phyloP scores from a whole-genome alignment of 441 rosid species.

The Biscutella laevigata region DNA sequence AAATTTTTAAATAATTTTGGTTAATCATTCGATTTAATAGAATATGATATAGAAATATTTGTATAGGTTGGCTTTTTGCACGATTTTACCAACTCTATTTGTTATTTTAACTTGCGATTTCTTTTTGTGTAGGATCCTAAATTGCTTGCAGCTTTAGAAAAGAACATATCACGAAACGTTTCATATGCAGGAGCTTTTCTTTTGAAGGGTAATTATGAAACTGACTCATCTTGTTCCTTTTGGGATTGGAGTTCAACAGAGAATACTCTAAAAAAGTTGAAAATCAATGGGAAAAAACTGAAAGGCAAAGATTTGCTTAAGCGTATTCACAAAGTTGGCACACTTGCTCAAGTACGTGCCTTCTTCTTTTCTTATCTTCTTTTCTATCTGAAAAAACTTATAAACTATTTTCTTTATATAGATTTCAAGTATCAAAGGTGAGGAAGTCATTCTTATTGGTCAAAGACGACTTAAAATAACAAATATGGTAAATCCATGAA shows the following conservation, averaged over 20 bases:
- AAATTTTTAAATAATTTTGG: too few relatives aligned
- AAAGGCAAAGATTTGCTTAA: slow-evolving; percentile 71
- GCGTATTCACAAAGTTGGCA: slow-evolving; percentile 88
- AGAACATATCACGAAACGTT: slow-evolving; percentile 67
- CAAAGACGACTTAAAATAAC: slow-evolving; percentile 70
- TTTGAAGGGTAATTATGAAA: slow-evolving; percentile 65
- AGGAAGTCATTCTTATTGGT: slow-evolving; percentile 82
- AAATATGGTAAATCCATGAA: slow-evolving; percentile 55
- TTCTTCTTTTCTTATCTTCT: not conserved
- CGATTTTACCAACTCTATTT: too few relatives aligned
- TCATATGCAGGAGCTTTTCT: slow-evolving; percentile 96
- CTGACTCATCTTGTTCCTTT: slow-evolving; percentile 53
- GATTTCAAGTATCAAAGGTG: slow-evolving; percentile 77
- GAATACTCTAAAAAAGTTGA: slow-evolving; percentile 45
- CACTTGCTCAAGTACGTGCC: slow-evolving; percentile 72
- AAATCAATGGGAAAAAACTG: too few relatives aligned
- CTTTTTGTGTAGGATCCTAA: slow-evolving; percentile 61
- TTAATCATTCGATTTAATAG: too few relatives aligned
- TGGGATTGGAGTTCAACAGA: slow-evolving; percentile 60
- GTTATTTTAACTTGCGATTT: not conserved
- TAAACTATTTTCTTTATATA: too few relatives aligned
- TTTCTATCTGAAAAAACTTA: too few relatives aligned
- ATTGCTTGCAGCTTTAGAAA: slow-evolving; percentile 77
- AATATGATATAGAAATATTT: too few relatives aligned
- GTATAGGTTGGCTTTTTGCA: too few relatives aligned